A percentile compares a stretch with the other conserved stretches of the same genome.
Evolutionary conservation across 2,329 filamentous ascomycete species (phyloP).

Genomic region (Cladorrhinum sp.): DNA sequence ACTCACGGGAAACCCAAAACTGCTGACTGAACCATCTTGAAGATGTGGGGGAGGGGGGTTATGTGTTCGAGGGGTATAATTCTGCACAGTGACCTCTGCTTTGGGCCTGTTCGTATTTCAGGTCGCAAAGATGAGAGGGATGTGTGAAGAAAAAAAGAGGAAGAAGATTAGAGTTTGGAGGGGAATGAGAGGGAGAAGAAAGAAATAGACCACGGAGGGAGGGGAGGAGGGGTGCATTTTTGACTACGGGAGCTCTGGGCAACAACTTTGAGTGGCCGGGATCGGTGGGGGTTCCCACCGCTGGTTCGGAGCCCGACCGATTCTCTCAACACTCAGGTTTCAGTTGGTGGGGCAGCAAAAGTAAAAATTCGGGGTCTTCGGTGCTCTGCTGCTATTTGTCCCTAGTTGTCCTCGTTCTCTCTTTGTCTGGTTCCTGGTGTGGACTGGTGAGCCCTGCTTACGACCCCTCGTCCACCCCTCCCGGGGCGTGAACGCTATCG

Average conservation of each 20-base stretch:
- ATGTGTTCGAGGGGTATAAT: slow-evolving; percentile 18
- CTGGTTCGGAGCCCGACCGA: slow-evolving; percentile 23
- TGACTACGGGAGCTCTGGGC: slow-evolving; percentile 7
- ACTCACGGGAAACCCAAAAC: slow-evolving; percentile 85
- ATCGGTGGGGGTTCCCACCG: slow-evolving; percentile 23
- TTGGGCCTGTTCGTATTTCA: slow-evolving; percentile 18
- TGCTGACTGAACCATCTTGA: slow-evolving; percentile 61
- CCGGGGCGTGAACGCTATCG: slow-evolving; percentile 16
- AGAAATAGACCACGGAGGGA: slow-evolving; percentile 11
- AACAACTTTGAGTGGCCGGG: slow-evolving; percentile 15
- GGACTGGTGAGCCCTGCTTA: slow-evolving; percentile 9
- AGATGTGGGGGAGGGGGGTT: slow-evolving; percentile 18
- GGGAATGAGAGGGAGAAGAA: slow-evolving; percentile 9
- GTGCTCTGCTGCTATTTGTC: neutral
- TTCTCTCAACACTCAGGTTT: slow-evolving; percentile 1
- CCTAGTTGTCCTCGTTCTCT: neutral
- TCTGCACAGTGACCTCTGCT: slow-evolving; percentile 19
- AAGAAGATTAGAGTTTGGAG: slow-evolving; percentile 11
- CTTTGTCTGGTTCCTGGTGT: neutral
- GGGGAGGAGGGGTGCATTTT: slow-evolving; percentile 20
- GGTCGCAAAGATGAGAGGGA: slow-evolving; percentile 10
- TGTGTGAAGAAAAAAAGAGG: slow-evolving; percentile 13
- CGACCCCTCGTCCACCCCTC: neutral
- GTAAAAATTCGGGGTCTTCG: slow-evolving; percentile 6
- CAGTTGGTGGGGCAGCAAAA: slow-evolving; percentile 4